A percentile compares a stretch with the other conserved stretches of the same genome.
phyloP scores from a whole-genome alignment of 2,329 filamentous ascomycete genomes.

The Fusarium sp. region DNA sequence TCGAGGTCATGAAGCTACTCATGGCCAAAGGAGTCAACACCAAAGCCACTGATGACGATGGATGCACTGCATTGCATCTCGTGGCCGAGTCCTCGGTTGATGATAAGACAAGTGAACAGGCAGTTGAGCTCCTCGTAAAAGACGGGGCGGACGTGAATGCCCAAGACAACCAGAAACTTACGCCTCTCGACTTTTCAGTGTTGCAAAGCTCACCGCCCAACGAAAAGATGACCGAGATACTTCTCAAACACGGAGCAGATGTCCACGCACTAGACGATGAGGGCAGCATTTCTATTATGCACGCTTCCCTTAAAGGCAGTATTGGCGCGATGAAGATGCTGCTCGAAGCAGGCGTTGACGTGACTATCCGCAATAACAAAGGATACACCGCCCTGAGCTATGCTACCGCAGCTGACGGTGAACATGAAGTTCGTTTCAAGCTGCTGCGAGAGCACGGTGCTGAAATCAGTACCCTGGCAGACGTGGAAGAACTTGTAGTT shows the following conservation, averaged over 20 bases:
- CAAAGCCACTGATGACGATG: neutral
- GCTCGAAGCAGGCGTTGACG: neutral
- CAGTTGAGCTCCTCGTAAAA: neutral
- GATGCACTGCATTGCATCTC: neutral
- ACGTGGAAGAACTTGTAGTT: neutral
- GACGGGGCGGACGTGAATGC: neutral
- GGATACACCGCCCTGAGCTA: neutral
- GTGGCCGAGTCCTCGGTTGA: neutral
- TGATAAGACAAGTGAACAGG: neutral
- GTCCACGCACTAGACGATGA: neutral
- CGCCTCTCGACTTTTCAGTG: neutral
- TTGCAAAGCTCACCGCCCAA: neutral
- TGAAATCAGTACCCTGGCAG: neutral
- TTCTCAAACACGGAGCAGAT: neutral
- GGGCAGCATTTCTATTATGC: neutral
- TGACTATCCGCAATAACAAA: neutral
- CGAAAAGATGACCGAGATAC: neutral
- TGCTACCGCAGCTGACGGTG: neutral
- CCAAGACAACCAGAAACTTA: neutral
- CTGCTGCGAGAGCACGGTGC: neutral
- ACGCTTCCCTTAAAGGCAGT: neutral
- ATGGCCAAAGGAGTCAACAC: neutral
- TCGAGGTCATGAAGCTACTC: neutral
- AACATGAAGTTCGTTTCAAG: neutral
- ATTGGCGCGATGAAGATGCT: neutral